Evolutionary conservation across 2,329 filamentous ascomycete genomes (phyloP), one percentile per base, ranked within the genome.

Genomic region (Pyricularia sp.): DNA sequence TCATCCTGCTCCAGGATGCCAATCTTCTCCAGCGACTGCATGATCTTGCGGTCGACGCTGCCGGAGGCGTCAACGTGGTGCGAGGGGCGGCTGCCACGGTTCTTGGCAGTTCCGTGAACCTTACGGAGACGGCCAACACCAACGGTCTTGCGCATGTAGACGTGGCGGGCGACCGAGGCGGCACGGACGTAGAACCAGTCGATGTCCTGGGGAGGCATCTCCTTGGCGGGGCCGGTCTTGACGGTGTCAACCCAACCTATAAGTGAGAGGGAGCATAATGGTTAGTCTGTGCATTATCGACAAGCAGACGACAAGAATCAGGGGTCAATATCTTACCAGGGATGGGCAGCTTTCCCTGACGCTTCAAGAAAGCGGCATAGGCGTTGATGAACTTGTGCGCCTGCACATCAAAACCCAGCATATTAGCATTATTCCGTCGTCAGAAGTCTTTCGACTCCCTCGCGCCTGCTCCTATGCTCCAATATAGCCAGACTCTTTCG

Each of bases 141-240:
- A 81, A 99, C 94, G 73, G 94, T 97, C 89, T 99, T 99, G 86
- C 95, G 92, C 83, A 99, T 88, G 89, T 99, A 99, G 87, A 99
- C 90, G 88, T 98, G 94, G 80, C 94, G 93, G 79, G 95, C 95
- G 81, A 99, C 91, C 75, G 94, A 90, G 77, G 95, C 95, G 78
- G 94, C 94, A 80, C 95, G 94, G 81, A 89, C 83, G 84, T 90
- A 92, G 87, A 89, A 96, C 95, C 95, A 99, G 89, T 99, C 95
- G 81, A 94, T 92, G 83, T 94, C 91, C 89, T 98, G 94, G 79
- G 94, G 95, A 79, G 94, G 94, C 77, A 99, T 92, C 88, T 99
- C 95, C 85, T 97, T 97, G 82, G 92, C 91, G 81, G 90, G 88
- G 79, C 93, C 94, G 77, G 94, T 97, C 92, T 99, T 99, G 86